Evolutionary conservation across 169 alveolate species (phyloP).

Genomic region (Eimeria praecox): DNA sequence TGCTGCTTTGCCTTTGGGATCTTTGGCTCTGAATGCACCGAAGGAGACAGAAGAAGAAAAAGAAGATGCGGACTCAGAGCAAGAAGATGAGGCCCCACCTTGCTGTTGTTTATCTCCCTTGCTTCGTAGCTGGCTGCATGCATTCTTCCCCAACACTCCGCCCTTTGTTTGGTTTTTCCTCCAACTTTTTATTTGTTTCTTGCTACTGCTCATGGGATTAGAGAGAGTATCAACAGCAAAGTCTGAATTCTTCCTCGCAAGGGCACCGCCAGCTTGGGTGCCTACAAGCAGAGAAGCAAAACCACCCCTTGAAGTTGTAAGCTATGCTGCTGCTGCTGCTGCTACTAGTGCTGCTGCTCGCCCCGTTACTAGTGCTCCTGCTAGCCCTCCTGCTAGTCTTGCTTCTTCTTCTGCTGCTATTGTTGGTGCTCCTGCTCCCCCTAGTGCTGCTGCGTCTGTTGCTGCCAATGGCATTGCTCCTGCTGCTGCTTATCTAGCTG

Average conservation of each 20-base stretch:
- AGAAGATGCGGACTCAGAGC: constrained; percentile 31
- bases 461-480: not conserved
- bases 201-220: constrained; percentile 65
- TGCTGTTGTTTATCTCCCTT: not conserved
- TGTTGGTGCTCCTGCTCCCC: not conserved
- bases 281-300: constrained; percentile 66
- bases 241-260: constrained; percentile 63
- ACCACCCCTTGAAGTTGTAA: constrained; percentile 63
- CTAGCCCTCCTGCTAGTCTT: not conserved
- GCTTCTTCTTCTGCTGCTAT: not conserved
- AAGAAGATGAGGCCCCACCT: constrained; percentile 67
- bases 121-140: constrained; percentile 27
- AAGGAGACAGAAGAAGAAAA: constrained; percentile 58
- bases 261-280: constrained; percentile 52
- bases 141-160: constrained; percentile 70
- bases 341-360: too few species aligned
- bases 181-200: constrained; percentile 32
- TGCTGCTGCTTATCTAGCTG: not conserved
- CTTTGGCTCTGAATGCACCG: not conserved
- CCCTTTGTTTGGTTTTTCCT: constrained; percentile 71
- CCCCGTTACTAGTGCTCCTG: not conserved
- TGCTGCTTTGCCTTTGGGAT: not conserved
- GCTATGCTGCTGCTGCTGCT: not conserved
- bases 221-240: constrained; percentile 55
- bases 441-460: not conserved